Base-by-base conservation (phyloP, 768 basidiomycete species). In the Cubamyces sp. region DNA sequence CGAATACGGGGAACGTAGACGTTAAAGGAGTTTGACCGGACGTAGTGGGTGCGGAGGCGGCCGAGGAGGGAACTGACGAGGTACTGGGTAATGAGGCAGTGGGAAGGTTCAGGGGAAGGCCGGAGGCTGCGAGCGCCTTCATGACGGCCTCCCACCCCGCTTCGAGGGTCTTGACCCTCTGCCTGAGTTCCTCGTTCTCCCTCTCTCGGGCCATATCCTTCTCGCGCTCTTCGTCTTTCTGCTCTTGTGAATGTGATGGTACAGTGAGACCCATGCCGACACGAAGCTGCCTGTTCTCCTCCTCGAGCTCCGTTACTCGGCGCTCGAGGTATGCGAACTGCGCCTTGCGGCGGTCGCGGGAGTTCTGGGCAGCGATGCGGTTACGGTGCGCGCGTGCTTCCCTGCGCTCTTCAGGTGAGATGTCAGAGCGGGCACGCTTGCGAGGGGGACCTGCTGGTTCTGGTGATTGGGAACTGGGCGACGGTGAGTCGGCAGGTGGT, bases 301-400 rank as follows among this genome's bases (percentile, higher is more conserved):
- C 88, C 77, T 91, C 89, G 46, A 96, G 82, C 60, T 92, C 87
- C 1, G 85, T 83, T 0, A 97, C 94, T 88, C 97, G 98, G 52
- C 87, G 82, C 68, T 98, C 96, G 47, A 99, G 83, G 71, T 96
- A 94, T 21, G 92, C 87, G 71, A 89, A 93, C 65, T 96, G 92
- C 16, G 87, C 88, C 75, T 96, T 96, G 59, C 93, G 84, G 68
- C 91, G 84, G 78, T 96, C 94, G 47, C 94, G 87, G 12, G 91
- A 92, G 78, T 94, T 91, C 80, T 96, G 94, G 5, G 94, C 94
- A 1, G 94, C 94, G 73, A 96, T 92, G 53, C 94, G 85, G 76
- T 96, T 96, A 59, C 94, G 87, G 76, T 94, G 92, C 16, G 91
- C 93, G 66, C 94, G 83, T 50, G 91, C 92, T 73, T 94, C 92